Percentiles rank a stretch among this genome's conserved stretches.
These are phyloP conservation scores for Castanea sativa DNA, from an alignment of 306 rosid genomes.

Conservation along the genomic window DNA sequence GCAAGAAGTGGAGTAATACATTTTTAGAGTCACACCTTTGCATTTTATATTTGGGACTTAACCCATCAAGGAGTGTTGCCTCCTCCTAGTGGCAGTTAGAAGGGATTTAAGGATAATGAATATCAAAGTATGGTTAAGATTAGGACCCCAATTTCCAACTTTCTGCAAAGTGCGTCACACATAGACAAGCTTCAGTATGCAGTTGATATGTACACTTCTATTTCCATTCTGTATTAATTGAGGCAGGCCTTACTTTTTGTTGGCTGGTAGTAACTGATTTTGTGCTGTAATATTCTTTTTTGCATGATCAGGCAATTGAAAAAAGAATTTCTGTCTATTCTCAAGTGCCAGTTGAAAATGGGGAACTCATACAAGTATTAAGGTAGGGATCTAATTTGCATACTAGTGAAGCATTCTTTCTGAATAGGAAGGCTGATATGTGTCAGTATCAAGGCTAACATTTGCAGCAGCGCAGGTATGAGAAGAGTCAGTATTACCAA, in stretches of 20 bases:
- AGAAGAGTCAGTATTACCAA: slow-evolving; percentile 79
- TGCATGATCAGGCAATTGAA: slow-evolving; percentile 80
- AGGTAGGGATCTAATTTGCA: slow-evolving; percentile 61
- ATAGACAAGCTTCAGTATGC: not conserved
- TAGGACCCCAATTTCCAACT: not conserved
- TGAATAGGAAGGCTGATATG: slow-evolving; percentile 19
- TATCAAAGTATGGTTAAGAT: not conserved
- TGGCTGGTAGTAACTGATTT: slow-evolving; percentile 1
- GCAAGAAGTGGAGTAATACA: no score
- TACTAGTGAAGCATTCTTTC: not conserved
- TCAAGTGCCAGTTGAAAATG: slow-evolving; percentile 89
- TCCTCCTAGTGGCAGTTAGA: not conserved
- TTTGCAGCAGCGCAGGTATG: slow-evolving; percentile 95
- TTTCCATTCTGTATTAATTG: not conserved
- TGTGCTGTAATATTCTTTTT: slow-evolving; percentile 29
- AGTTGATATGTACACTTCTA: not conserved
- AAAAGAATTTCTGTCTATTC: slow-evolving; percentile 90
- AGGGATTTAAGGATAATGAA: not conserved
- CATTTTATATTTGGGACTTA: not conserved
- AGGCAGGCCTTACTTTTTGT: not conserved
- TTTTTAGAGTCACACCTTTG: not conserved
- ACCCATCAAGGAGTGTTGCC: not conserved
- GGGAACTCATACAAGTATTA: slow-evolving; percentile 90
- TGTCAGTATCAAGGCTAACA: slow-evolving; percentile 56
- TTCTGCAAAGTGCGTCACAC: not conserved